Conservation (phyloP, 768 basidiomycete species). For the Podaxis sp. region DNA sequence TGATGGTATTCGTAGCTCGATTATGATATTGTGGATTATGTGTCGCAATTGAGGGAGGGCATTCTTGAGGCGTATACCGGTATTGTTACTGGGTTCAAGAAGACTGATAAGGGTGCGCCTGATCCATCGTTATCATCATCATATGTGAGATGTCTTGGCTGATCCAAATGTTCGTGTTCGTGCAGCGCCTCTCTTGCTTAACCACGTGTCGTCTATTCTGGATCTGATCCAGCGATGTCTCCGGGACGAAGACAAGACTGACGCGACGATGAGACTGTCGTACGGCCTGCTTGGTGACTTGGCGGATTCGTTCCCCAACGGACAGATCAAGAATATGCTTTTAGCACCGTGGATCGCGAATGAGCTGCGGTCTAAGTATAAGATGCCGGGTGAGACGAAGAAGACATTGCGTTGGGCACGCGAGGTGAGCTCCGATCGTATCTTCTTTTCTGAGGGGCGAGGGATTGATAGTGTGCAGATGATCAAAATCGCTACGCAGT, state of each 20-base stretch:
- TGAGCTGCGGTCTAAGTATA: constrained; percentile 68
- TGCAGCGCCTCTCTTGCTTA: constrained; percentile 51
- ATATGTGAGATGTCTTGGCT: neutral
- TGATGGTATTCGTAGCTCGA: constrained; percentile 48
- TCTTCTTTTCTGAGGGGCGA: neutral
- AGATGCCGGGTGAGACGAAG: constrained; percentile 75
- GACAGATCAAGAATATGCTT: constrained; percentile 76
- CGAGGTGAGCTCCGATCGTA: constrained; percentile 52
- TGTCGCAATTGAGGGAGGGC: constrained; percentile 83
- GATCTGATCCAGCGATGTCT: constrained; percentile 78
- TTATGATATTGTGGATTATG: constrained; percentile 90
- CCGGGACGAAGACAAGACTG: constrained; percentile 79
- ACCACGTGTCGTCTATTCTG: constrained; percentile 70
- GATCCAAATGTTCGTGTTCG: constrained; percentile 3
- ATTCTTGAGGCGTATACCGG: constrained; percentile 97
- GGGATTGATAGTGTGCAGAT: constrained; percentile 39
- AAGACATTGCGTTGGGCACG: constrained; percentile 91
- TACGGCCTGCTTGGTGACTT: constrained; percentile 92
- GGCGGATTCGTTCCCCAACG: constrained; percentile 80
- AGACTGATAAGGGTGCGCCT: constrained; percentile 67
- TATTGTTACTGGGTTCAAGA: constrained; percentile 87
- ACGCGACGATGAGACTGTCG: constrained; percentile 65
- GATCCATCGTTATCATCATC: neutral
- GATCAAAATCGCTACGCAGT: constrained; percentile 77
- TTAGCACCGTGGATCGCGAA: constrained; percentile 75